Base-by-base conservation (phyloP, 768 basidiomycete genomes). In the Boletus reticuloceps region DNA sequence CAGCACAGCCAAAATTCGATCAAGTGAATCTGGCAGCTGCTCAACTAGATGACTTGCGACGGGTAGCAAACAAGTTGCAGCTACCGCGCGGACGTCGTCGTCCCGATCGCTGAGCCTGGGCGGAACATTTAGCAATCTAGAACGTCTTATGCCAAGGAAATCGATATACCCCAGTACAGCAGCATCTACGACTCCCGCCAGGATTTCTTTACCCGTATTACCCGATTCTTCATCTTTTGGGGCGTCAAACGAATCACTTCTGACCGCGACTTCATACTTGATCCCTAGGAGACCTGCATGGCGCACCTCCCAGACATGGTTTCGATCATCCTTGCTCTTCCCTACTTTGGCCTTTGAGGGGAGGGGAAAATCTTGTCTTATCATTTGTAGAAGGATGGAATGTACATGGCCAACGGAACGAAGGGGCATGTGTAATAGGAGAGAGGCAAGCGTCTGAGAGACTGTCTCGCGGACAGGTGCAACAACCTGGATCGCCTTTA, bases 211-310 rank as follows among this genome's bases (percentile, higher is more conserved):
- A 17, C 85, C 86, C 6, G 68, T 69, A 54, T 73, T 68, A n/a
- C 68, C 68, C 12, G 68, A 58, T 5, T 72, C 72, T 37, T 69
- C 71, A 29, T 72, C 76, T 58, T 57, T 70, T 40, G 64, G 62
- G 8, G 74, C 66, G 25, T 69, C 72, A 54, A 98, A 85, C 22
- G 98, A 74, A 68, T 97, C 94, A 51, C 79, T 84, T 59, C 94
- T 78, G 17, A 98, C 97, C 14, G 96, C 97, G 37, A 98, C 94
- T 70, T 98, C 92, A 69, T 98, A 98, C 76, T 98, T 98, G 70
- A 99, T 85, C 1, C 97, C 97, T 10, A 98, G 80, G 55, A 99
- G 74, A 29, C 97, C 97, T n/a, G 97, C 95, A 75, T 99, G 97
- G 51, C 96, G 82, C 47, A 99, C 89, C 72, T 98, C 93, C 97